Base-by-base conservation (phyloP, 148 eudicot species). In the Polygonum aviculare region DNA sequence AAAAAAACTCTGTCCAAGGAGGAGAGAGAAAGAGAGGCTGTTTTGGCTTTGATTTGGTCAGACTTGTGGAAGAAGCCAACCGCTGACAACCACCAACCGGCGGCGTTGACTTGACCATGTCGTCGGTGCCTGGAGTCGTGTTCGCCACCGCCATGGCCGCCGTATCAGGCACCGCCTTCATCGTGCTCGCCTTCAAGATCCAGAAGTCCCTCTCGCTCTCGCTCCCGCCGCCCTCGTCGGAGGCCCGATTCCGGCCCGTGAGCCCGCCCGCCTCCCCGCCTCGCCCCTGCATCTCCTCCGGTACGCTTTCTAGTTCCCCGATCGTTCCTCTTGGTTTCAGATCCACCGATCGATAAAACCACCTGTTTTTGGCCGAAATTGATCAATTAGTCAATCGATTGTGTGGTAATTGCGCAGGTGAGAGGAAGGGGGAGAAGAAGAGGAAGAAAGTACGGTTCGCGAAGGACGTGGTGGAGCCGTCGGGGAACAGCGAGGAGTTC, bases 111-210 rank as follows among this genome's bases (percentile, higher is more conserved):
- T 62, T 31, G 38, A 62, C 44, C 19, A 67, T 67, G 72, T 67
- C 72, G 21, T 67, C 72, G 0, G 21, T 36, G 16, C 72, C 41
- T 3, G 72, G 44, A 38, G 85, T 88, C 57, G 89, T 87, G 26
- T 77, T 92, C 10, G 94, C 94, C 77, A 90, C 97, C 12, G 97
- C 94, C 80, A 92, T 92, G 91, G 97, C 92, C 19, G 97, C 92
- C n/a, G 82, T 91, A 19, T 91, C 93, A 41, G 97, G 94, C 75
- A 88, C 39, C 69, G 69, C 94, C 54, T 76, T 92, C 7, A 80
- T 92, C 63, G 77, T 92, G 60, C 79, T 92, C 0, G 90, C 91
- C 51, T 54, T 90, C 6, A 83, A 81, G 52, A 83, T 83, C 63
- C 95, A 90, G 71, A 90, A 85, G 77, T 76, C 89, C 2, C 72